Evolutionary conservation across 148 eudicot species (phyloP).

Genomic region (Persicaria maculosa): DNA sequence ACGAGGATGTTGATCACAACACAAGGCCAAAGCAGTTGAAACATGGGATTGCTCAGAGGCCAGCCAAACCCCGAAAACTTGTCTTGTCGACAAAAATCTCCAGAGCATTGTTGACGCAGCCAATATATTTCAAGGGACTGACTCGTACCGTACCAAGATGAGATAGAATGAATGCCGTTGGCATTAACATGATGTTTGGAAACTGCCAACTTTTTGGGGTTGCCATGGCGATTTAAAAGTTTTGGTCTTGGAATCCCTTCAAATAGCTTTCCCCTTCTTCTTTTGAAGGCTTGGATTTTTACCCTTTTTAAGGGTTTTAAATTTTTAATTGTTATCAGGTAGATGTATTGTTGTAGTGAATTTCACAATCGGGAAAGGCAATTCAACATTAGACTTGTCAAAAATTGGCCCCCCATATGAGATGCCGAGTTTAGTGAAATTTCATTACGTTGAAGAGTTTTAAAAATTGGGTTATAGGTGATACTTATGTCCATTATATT

Average conservation of each 20-base stretch:
- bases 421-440: no score
- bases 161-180: constrained; percentile 2
- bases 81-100: neutral
- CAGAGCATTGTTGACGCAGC: neutral
- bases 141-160: neutral
- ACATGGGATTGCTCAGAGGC: neutral
- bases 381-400: no score
- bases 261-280: neutral
- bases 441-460: no score
- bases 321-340: neutral
- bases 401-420: no score
- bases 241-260: neutral
- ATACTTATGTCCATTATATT: no score
- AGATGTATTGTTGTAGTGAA: neutral
- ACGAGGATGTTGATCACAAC: neutral
- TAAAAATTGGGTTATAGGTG: no score
- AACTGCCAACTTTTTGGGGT: no score
- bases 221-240: neutral
- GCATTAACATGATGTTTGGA: no score
- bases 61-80: neutral
- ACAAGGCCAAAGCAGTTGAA: neutral
- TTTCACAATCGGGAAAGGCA: no score
- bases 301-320: neutral
- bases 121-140: neutral
- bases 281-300: neutral